These are phyloP conservation scores for Endoconidiophora polonica DNA, from an alignment of 2,329 filamentous ascomycete species.

Conservation along the genomic window DNA sequence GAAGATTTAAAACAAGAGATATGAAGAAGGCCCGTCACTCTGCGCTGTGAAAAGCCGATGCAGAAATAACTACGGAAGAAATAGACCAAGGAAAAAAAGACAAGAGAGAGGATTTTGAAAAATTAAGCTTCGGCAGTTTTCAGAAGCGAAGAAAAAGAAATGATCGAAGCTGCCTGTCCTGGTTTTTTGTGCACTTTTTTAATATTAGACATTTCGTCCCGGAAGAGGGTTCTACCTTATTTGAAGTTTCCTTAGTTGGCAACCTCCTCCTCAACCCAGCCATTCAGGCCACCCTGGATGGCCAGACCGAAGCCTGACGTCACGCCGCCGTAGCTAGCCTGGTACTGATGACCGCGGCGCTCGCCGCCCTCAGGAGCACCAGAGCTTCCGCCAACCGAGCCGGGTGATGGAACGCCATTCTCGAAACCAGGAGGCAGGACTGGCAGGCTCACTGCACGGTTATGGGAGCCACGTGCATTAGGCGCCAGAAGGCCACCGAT, in stretches of 20 bases:
- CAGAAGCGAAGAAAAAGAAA: constrained; percentile 4
- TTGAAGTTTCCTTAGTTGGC: constrained; percentile 29
- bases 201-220: constrained; percentile 1
- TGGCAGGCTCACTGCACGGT: constrained; percentile 77
- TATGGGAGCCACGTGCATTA: constrained; percentile 45
- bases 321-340: constrained; percentile 44
- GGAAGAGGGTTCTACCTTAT: not conserved
- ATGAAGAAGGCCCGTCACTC: constrained; percentile 14
- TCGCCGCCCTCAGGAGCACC: constrained; percentile 27
- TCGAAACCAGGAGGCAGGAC: constrained; percentile 47
- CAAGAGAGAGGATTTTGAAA: too few relatives aligned
- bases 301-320: constrained; percentile 39
- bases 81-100: constrained; percentile 13
- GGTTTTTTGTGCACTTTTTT: too few relatives aligned
- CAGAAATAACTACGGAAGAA: constrained; percentile 11
- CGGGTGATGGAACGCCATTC: constrained; percentile 36
- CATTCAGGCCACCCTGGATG: constrained; percentile 47
- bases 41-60: constrained; percentile 14
- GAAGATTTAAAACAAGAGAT: constrained; percentile 12
- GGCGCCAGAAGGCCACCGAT: constrained; percentile 66
- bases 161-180: too few relatives aligned
- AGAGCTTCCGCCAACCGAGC: constrained; percentile 21
- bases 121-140: too few relatives aligned
- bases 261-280: constrained; percentile 52
- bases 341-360: constrained; percentile 49